phyloP scores from a whole-genome alignment of 768 basidiomycete species.

The Fomitopsis serialis region DNA sequence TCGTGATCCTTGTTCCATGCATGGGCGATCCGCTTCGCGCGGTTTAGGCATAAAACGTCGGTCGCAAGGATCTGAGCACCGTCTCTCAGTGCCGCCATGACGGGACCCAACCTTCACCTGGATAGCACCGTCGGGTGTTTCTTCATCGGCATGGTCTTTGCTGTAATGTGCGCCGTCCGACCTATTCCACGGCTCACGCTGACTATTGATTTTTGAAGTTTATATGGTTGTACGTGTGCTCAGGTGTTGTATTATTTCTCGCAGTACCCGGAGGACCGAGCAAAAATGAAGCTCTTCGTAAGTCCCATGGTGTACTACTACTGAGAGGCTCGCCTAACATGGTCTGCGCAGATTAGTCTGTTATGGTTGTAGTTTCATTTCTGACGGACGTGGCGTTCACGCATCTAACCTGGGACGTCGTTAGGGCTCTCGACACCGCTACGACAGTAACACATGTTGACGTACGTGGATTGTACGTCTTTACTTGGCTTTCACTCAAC shows the following conservation, averaged over 20 bases:
- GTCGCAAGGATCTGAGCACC: constrained; percentile 36
- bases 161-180: neutral
- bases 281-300: neutral
- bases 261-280: neutral
- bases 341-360: neutral
- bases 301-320: too few relatives aligned
- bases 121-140: constrained; percentile 1
- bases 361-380: neutral
- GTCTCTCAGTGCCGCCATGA: constrained; percentile 37
- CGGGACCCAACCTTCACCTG: constrained; percentile 2
- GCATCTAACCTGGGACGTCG: neutral
- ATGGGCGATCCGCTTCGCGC: too few relatives aligned
- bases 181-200: neutral
- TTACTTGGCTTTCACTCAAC: neutral
- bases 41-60: too few relatives aligned
- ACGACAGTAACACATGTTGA: neutral
- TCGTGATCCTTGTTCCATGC: too few relatives aligned
- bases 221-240: neutral
- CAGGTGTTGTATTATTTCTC: neutral
- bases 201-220: neutral
- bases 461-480: neutral
- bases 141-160: neutral
- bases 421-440: neutral
- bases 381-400: neutral
- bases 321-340: too few relatives aligned